Evolutionary conservation across 176 grass and related monocot species (phyloP), one percentile per base, ranked within the genome.

Genomic region (Neostapfia colusana): DNA sequence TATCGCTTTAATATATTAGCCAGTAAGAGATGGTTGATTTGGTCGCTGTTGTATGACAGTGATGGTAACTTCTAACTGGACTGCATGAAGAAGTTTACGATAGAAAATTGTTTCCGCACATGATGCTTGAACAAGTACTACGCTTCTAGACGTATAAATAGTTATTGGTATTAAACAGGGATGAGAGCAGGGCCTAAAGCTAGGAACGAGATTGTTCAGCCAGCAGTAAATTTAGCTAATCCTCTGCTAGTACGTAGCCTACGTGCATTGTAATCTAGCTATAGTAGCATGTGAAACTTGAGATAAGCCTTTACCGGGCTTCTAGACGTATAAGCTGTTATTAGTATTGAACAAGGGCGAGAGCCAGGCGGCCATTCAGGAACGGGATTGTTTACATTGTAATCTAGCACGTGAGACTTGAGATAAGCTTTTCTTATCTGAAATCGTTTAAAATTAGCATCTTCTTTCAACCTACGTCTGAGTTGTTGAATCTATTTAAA

Each of bases 51-150:
- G 41, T 77, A 51, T 14, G 20, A n/a, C 75, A 48, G 6, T 16
- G 63, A 79, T 28, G 10, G 49, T 0, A 14, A n/a, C 68, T 14
- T 11, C 10, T 0, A 18, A 39, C n/a, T 18, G 60, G 53, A 28
- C 34, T 23, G 21, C 61, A 68, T 28, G 40, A 74, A 60, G 10
- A 50, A 13, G 8, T 2, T 25, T 11, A 20, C 39, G n/a, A 23
- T 45, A 44, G 44, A 58, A 15, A 58, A 65, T 21, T 66, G 49
- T 46, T 65, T 21, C 16, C 13, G 45, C 75, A 84, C 67, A 56
- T 48, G 81, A 55, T 55, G 7, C 4, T 6, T 10, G 3, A 38
- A 27, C 38, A 20, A 70, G 8, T 26, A 21, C 4, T 12, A 7
- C 7, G 12, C 4, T 16, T 21, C 12, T 44, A 40, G 16, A 28